These are phyloP conservation scores for Ligustrum vulgare DNA, from an alignment of 257 asterid species.

Conservation along the genomic window DNA sequence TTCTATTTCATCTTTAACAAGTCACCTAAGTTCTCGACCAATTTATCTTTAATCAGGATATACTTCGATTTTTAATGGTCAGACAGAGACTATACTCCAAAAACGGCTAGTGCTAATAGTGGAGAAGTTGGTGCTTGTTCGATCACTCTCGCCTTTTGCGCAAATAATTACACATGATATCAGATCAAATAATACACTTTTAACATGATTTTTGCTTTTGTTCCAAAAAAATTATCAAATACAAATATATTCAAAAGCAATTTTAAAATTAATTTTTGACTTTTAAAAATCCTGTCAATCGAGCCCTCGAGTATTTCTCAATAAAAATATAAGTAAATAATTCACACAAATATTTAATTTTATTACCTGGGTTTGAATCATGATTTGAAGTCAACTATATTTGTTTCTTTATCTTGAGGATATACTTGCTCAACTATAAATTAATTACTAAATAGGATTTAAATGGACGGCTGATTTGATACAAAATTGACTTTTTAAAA, in stretches of 20 bases:
- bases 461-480: slow-evolving; percentile 18
- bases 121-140: slow-evolving; percentile 35
- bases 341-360: not conserved
- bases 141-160: slow-evolving; percentile 1
- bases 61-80: not conserved
- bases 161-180: slow-evolving; percentile 2
- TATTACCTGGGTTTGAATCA: slow-evolving; percentile 13
- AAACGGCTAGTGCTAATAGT: slow-evolving; percentile 27
- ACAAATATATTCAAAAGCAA: too few relatives aligned
- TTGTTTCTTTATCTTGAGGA: slow-evolving; percentile 7
- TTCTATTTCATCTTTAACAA: too few relatives aligned
- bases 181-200: slow-evolving; percentile 1
- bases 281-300: too few relatives aligned
- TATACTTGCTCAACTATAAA: slow-evolving; percentile 11
- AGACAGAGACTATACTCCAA: slow-evolving; percentile 28
- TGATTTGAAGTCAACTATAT: slow-evolving; percentile 28
- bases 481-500: slow-evolving; percentile 26
- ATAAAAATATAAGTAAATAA: not conserved
- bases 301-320: slow-evolving; percentile 26
- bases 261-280: too few relatives aligned
- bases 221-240: too few relatives aligned
- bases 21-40: too few relatives aligned
- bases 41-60: too few relatives aligned
- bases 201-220: too few relatives aligned
- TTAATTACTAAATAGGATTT: not conserved